phyloP scores from a whole-genome alignment of 495 filamentous ascomycete genomes.

The Ascobolus immersus region DNA sequence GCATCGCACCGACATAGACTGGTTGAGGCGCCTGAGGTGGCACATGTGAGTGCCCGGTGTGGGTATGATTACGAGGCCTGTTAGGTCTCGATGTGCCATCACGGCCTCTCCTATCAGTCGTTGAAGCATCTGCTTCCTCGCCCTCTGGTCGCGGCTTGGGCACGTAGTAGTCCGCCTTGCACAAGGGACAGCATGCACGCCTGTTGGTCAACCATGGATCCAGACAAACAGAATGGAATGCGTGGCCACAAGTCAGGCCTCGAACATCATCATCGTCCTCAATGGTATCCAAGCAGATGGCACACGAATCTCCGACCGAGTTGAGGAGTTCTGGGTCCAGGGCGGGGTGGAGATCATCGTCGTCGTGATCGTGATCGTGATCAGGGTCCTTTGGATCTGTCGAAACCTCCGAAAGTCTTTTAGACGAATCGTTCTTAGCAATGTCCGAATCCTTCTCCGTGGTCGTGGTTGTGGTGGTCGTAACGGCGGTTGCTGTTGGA shows the following conservation, averaged over 20 bases:
- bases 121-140: no score
- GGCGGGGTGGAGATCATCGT: conserved; percentile 71
- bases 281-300: conserved; percentile 80
- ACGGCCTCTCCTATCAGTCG: conserved; percentile 8
- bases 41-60: no score
- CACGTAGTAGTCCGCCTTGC: conserved; percentile 88
- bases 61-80: no score
- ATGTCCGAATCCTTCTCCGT: conserved; percentile 1
- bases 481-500: conserved; percentile 10
- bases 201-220: conserved; percentile 90
- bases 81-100: no score
- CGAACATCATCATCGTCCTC: conserved; percentile 92
- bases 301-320: conserved; percentile 81
- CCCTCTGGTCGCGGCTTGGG: conserved; percentile 51
- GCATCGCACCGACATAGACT: no score
- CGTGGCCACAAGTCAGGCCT: conserved; percentile 79
- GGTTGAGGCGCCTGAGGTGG: no score
- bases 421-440: neutral
- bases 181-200: conserved; percentile 84
- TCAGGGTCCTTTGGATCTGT: conserved; percentile 10
- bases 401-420: conserved; percentile 13
- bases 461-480: conserved; percentile 11
- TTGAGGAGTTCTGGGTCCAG: conserved; percentile 59
- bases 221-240: conserved; percentile 81
- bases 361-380: conserved; percentile 38